Conservation (phyloP, 2,329 filamentous ascomycete species). For the Fusarium drepaniforme region DNA sequence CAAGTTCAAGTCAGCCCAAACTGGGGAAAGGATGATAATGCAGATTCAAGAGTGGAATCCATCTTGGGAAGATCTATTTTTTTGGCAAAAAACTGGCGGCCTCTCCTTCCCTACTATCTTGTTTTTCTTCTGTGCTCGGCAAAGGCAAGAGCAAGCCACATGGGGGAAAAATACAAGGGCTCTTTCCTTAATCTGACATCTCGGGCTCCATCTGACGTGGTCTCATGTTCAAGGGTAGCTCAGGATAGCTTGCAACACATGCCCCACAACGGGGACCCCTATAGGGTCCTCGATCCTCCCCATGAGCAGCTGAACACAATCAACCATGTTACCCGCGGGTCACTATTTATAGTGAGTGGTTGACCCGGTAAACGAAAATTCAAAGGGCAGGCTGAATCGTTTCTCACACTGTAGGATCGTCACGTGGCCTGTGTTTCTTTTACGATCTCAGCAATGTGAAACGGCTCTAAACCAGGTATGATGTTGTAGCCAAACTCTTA, state of each 20-base stretch:
- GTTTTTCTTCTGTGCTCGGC: neutral
- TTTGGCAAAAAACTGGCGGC: neutral
- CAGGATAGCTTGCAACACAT: neutral
- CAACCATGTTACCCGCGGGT: neutral
- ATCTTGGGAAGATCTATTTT: neutral
- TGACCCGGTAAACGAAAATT: neutral
- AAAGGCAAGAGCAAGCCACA: neutral
- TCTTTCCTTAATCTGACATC: neutral
- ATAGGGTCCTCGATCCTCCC: neutral
- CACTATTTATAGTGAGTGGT: conserved; percentile 2
- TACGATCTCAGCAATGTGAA: neutral
- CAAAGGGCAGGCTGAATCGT: neutral
- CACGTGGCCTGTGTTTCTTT: neutral
- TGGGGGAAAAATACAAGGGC: neutral
- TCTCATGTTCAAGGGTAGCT: conserved; percentile 13
- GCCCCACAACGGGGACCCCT: conserved; percentile 2
- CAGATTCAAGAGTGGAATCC: neutral
- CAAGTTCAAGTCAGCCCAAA: conserved; percentile 1
- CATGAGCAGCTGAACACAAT: neutral
- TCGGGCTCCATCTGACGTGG: conserved; percentile 5
- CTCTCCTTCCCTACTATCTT: neutral
- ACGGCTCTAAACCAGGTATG: neutral
- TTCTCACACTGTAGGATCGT: neutral
- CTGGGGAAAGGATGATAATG: neutral
- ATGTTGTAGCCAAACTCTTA: neutral